These are phyloP conservation scores for Lichtheimia ramosa DNA, from an alignment of 371 early-diverging fungal species.

Conservation along the genomic window DNA sequence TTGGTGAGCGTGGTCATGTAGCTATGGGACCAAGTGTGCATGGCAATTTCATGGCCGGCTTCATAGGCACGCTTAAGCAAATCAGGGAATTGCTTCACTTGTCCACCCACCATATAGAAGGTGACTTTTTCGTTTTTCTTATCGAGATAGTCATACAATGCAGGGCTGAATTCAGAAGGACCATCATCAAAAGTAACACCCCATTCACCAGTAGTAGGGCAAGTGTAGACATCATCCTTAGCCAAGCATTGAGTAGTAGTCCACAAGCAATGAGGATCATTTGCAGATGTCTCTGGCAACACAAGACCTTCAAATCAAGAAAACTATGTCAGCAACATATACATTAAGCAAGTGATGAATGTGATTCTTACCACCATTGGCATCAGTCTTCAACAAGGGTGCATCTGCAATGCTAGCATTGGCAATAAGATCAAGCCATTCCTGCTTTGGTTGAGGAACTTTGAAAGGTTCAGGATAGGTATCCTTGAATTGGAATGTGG, in stretches of 20 bases:
- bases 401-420: slow-evolving; percentile 32
- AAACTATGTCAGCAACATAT: neutral
- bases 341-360: neutral
- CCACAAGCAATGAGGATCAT: slow-evolving; percentile 57
- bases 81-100: slow-evolving; percentile 50
- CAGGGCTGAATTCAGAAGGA: slow-evolving; percentile 34
- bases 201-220: slow-evolving; percentile 52
- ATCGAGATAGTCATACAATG: slow-evolving; percentile 41
- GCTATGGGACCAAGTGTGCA: slow-evolving; percentile 64
- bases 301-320: slow-evolving; percentile 21
- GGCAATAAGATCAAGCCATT: slow-evolving; percentile 43
- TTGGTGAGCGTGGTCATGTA: slow-evolving; percentile 60
- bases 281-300: slow-evolving; percentile 16
- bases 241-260: slow-evolving; percentile 52
- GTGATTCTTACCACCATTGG: slow-evolving; percentile 9
- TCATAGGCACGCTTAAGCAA: slow-evolving; percentile 35
- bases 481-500: slow-evolving; percentile 19
- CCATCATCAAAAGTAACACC: slow-evolving; percentile 50
- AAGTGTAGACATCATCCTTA: slow-evolving; percentile 46
- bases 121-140: slow-evolving; percentile 41
- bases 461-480: slow-evolving; percentile 28
- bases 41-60: slow-evolving; percentile 54
- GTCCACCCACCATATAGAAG: slow-evolving; percentile 58
- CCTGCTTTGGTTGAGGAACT: slow-evolving; percentile 34
- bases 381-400: slow-evolving; percentile 30